Conservation (phyloP, 1,139 yeast species). For the Geotrichum klebahnii region DNA sequence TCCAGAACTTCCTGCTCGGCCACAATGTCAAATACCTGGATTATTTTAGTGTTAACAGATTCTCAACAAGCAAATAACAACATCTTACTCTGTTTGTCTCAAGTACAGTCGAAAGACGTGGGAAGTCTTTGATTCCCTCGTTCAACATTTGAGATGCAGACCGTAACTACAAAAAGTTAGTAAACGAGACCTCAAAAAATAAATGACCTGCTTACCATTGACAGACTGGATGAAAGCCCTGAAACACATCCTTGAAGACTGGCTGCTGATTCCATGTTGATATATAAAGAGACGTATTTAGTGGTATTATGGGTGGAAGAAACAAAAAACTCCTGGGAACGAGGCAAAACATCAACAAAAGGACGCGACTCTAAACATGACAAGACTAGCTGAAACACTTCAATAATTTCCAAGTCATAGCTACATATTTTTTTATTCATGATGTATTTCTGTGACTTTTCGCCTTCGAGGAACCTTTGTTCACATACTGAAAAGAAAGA, state of each 20-base stretch:
- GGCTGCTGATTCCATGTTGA: constrained; percentile 9
- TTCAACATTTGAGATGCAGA: constrained; percentile 26
- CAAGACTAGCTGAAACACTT: too few species aligned
- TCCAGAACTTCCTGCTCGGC: constrained; percentile 31
- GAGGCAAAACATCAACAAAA: neutral
- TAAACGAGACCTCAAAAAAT: too few species aligned
- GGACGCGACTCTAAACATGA: too few species aligned
- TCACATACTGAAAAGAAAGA: too few species aligned
- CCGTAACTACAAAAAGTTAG: constrained; percentile 16
- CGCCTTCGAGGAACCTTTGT: too few species aligned
- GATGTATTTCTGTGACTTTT: too few species aligned
- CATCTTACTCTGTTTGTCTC: constrained; percentile 26
- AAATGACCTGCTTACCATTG: constrained; percentile 4
- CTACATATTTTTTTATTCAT: too few species aligned
- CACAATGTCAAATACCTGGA: constrained; percentile 36
- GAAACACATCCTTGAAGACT: constrained; percentile 18
- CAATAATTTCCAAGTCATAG: too few species aligned
- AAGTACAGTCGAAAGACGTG: constrained; percentile 28
- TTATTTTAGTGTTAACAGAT: constrained; percentile 11
- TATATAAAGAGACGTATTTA: neutral
- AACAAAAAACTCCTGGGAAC: neutral
- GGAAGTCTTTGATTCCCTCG: constrained; percentile 28
- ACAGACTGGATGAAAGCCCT: constrained; percentile 14
- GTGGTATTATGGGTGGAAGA: too few species aligned
- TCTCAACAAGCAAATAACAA: neutral